Base-by-base conservation (phyloP, 2,329 filamentous ascomycete species). In the Paecilomyces niveus region DNA sequence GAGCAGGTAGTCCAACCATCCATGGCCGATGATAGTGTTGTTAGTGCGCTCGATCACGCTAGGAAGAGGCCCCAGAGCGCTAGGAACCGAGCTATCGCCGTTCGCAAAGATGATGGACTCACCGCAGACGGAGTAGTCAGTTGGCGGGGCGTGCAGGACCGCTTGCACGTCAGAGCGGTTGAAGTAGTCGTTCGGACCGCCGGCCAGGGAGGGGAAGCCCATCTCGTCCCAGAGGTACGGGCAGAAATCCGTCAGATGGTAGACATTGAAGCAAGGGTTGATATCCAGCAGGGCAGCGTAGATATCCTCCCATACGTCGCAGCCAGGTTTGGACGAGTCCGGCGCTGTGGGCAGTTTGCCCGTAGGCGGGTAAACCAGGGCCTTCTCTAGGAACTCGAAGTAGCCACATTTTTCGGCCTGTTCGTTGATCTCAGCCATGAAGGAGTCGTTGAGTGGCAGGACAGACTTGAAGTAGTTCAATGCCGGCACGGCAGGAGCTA, bases 201-300 rank as follows among this genome's bases (percentile, higher is more conserved):
- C 78, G 0, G 88, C 88, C 0, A 83, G 67, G 67, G 90, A 92
- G 9, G 86, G 85, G 72, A 88, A 87, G 6, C 84, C 84, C 18
- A 92, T 78, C 0, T 86, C 82, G 61, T 90, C 84, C 80, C 83
- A 89, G 1, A 84, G 76, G 7, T 85, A 67, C 0, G 89, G 89
- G 67, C 89, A 93, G 3, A 85, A 88, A 6, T 85, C 87, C 0
- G 83, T 83, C 7, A 92, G 81, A 54, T 89, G 83, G 73, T 92
- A 92, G 7, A 88, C 78, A 69, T 90, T 86, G 74, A 89, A 94
- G 77, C 90, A 93, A 0, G 89, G 89, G 74, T 93, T 93, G 49
- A 85, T 72, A 3, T 77, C 68, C 3, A 76, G 62, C 7, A 82
- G 81, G 18, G 84, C 86, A 0, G 77, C 65, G 62, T 75, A 75